Conservation (phyloP, 2,329 filamentous ascomycete species). For the Capronia coronata region DNA sequence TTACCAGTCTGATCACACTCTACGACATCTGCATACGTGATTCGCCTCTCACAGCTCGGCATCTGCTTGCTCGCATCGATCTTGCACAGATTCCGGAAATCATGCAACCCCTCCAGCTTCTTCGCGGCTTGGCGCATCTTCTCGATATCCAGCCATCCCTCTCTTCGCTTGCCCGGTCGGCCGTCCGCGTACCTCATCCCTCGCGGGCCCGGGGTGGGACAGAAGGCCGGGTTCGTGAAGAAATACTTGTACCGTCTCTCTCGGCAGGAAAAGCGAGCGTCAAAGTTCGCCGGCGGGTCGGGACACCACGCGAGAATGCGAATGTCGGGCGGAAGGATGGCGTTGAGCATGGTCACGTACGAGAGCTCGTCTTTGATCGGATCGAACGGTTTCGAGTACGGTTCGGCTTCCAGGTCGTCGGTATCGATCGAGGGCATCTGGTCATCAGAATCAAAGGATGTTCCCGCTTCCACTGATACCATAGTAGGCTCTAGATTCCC, state of each 20-base stretch:
- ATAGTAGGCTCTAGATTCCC: too few relatives aligned
- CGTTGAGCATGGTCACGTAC: conserved; percentile 78
- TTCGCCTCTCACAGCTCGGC: conserved; percentile 68
- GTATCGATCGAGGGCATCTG: conserved; percentile 32
- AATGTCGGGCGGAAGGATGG: conserved; percentile 81
- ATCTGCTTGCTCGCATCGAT: conserved; percentile 86
- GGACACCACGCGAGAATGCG: conserved; percentile 91
- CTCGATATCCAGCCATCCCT: conserved; percentile 79
- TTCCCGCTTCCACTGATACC: not conserved
- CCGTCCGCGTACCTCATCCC: conserved; percentile 37
- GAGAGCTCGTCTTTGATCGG: conserved; percentile 72
- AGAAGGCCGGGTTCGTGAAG: conserved; percentile 88
- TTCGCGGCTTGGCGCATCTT: conserved; percentile 79
- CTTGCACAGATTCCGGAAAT: conserved; percentile 97
- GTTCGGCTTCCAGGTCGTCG: conserved; percentile 35
- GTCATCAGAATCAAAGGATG: not conserved
- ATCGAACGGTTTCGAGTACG: conserved; percentile 45
- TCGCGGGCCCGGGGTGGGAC: conserved; percentile 55
- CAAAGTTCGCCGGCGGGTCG: conserved; percentile 69
- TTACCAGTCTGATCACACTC: conserved; percentile 55
- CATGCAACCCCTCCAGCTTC: conserved; percentile 73
- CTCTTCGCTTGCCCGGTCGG: conserved; percentile 38
- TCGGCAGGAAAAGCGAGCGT: conserved; percentile 84
- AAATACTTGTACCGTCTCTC: conserved; percentile 94
- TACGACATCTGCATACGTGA: conserved; percentile 74